Evolutionary conservation across 1,284 basidiomycete species (phyloP), one percentile per base, ranked within the genome.

Genomic region (Clitocybe nebularis): DNA sequence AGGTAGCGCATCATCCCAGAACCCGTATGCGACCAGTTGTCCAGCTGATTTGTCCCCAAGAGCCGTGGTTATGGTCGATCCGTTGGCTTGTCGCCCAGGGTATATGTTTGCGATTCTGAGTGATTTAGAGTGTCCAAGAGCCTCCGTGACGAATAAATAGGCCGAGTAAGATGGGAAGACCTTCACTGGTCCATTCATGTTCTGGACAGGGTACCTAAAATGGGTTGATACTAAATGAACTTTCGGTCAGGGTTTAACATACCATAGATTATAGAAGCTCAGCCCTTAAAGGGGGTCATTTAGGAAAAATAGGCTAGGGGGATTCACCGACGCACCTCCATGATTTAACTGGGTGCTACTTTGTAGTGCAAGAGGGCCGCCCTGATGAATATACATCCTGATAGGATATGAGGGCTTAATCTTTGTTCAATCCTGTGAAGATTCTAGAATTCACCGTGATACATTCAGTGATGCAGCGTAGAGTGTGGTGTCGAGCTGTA

Each of bases 381-480:
- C 74, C 59, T 76, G 74, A 47, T 76, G 73, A 14, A 71, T 63
- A 41, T 72, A 74, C 35, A 76, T 43, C 20, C 72, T 74, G 41
- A 11, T 21, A 7, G 39, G 35, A 4, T n/a, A n/a, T n/a, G n/a
- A n/a, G n/a, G n/a, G n/a, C n/a, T n/a, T n/a, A n/a, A n/a, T n/a
- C n/a, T n/a, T n/a, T n/a, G n/a, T n/a, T n/a, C 16, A 20, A 28
- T 23, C 19, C 4, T n/a, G 10, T 10, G 38, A 5, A 4, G 7
- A 29, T 13, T 13, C 14, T 7, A 6, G 19, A 8, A 29, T 61
- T 7, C 48, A 68, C 71, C 69, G 61, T 21, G 73, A 72, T 19
- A 75, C 57, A 41, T 76, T 74, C 28, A 74, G 55, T 6, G 71
- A 75, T 3, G 74, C 72, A n/a, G 71, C 71, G 44, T 75, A 75